phyloP scores from a whole-genome alignment of 768 basidiomycete genomes.

The Stropharia rugosoannulata region DNA sequence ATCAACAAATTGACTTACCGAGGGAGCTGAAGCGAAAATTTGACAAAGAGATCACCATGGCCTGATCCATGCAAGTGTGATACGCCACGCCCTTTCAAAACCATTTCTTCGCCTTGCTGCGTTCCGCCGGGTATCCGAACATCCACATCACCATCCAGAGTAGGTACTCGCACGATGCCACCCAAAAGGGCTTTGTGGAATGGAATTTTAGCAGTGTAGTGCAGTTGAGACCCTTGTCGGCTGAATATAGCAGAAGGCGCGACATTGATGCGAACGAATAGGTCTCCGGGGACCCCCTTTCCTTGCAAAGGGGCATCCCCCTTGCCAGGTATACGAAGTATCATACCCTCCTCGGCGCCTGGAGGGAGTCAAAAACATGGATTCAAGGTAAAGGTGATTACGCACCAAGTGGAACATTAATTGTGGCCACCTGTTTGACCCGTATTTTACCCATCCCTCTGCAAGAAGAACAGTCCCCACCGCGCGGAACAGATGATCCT shows the following conservation, averaged over 20 bases:
- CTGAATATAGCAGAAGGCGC: slow-evolving; percentile 81
- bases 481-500: slow-evolving; percentile 78
- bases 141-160: slow-evolving; percentile 93
- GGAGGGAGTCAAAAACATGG: background rate
- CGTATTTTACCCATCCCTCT: slow-evolving; percentile 88
- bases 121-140: slow-evolving; percentile 91
- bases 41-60: slow-evolving; percentile 86
- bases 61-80: slow-evolving; percentile 54
- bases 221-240: slow-evolving; percentile 88
- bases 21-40: slow-evolving; percentile 85
- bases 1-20: slow-evolving; percentile 53
- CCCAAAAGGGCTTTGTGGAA: slow-evolving; percentile 92
- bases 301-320: slow-evolving; percentile 86
- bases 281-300: slow-evolving; percentile 78
- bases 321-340: slow-evolving; percentile 72
- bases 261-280: slow-evolving; percentile 85
- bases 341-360: slow-evolving; percentile 97
- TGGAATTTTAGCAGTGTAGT: slow-evolving; percentile 88
- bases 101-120: slow-evolving; percentile 97
- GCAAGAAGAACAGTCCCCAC: slow-evolving; percentile 77
- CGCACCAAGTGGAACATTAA: slow-evolving; percentile 86
- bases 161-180: slow-evolving; percentile 88
- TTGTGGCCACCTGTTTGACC: slow-evolving; percentile 69
- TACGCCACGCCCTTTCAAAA: slow-evolving; percentile 86
- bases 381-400: slow-evolving; percentile 13